phyloP scores from a whole-genome alignment of 2,329 filamentous ascomycete species.

The Fusarium graminum region DNA sequence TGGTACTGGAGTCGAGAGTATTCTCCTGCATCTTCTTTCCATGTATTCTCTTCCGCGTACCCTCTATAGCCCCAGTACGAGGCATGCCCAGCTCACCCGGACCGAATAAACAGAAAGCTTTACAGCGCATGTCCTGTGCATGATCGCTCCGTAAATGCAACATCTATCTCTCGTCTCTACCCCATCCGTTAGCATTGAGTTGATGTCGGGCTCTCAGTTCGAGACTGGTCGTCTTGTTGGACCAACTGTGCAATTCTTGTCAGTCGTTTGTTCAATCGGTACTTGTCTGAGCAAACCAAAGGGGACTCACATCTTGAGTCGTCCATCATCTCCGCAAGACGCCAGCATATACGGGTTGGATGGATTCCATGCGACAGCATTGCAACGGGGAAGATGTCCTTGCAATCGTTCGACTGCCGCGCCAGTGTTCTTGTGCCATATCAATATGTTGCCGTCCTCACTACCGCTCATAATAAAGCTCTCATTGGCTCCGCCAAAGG shows the following conservation, averaged over 20 bases:
- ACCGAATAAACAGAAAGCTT: not conserved
- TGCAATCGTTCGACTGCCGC: constrained; percentile 79
- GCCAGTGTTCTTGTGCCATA: constrained; percentile 92
- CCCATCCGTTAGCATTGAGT: constrained; percentile 43
- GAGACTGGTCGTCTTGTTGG: constrained; percentile 45
- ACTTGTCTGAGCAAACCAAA: not conserved
- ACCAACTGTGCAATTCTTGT: constrained; percentile 45
- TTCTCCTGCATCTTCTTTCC: constrained; percentile 2
- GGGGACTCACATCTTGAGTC: constrained; percentile 82
- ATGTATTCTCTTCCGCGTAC: constrained; percentile 4
- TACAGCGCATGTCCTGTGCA: not conserved
- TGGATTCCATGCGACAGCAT: constrained; percentile 91
- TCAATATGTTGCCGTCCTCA: constrained; percentile 81
- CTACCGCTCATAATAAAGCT: constrained; percentile 93
- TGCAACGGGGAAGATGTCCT: constrained; percentile 83
- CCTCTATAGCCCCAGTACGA: constrained; percentile 21
- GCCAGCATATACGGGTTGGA: constrained; percentile 86
- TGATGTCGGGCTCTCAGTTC: constrained; percentile 43
- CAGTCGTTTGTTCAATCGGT: constrained; percentile 4
- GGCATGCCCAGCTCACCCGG: constrained; percentile 2
- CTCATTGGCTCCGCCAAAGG: constrained; percentile 90
- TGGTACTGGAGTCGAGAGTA: constrained; percentile 1
- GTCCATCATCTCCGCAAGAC: constrained; percentile 88
- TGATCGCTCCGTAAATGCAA: constrained; percentile 4
- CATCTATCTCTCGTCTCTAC: constrained; percentile 33